Conservation (phyloP, 345 rosid species). For the Eucalyptus polyanthemos region DNA sequence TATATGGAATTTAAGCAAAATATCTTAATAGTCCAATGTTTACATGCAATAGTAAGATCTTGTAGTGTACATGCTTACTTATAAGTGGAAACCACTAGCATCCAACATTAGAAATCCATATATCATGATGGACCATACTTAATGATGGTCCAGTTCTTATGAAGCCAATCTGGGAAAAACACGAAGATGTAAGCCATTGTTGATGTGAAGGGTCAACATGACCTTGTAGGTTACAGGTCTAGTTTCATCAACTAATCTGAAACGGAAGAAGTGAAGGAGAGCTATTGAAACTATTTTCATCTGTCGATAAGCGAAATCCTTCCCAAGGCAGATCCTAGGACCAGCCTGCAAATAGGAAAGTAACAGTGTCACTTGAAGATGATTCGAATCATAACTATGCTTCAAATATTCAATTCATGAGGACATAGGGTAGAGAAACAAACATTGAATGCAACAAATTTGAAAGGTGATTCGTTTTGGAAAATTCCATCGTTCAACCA, state of each 20-base stretch:
- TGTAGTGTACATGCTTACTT: background rate
- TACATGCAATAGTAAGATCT: background rate
- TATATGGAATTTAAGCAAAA: background rate
- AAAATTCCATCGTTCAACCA: constrained; percentile 61
- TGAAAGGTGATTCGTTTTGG: constrained; percentile 61
- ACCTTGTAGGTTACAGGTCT: constrained; percentile 24
- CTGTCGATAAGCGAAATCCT: constrained; percentile 63
- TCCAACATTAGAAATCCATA: no score
- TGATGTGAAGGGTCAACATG: constrained; percentile 62
- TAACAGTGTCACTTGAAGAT: background rate
- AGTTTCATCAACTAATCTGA: constrained; percentile 37
- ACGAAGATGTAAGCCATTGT: constrained; percentile 30
- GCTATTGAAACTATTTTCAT: constrained; percentile 65
- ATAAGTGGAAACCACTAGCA: background rate
- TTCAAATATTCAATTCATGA: no score
- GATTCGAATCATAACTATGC: no score
- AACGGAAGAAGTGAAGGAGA: constrained; percentile 48
- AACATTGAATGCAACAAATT: constrained; percentile 57
- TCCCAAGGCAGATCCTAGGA: constrained; percentile 71
- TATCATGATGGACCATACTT: no score
- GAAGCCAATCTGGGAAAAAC: constrained; percentile 7
- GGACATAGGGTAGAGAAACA: background rate
- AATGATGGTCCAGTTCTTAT: no score
- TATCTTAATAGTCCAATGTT: background rate
- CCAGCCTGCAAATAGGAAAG: constrained; percentile 43